Percentiles rank a stretch among this genome's conserved stretches.
Evolutionary conservation across 345 rosid genomes (phyloP).

Genomic region (Eucalyptus curtisii): DNA sequence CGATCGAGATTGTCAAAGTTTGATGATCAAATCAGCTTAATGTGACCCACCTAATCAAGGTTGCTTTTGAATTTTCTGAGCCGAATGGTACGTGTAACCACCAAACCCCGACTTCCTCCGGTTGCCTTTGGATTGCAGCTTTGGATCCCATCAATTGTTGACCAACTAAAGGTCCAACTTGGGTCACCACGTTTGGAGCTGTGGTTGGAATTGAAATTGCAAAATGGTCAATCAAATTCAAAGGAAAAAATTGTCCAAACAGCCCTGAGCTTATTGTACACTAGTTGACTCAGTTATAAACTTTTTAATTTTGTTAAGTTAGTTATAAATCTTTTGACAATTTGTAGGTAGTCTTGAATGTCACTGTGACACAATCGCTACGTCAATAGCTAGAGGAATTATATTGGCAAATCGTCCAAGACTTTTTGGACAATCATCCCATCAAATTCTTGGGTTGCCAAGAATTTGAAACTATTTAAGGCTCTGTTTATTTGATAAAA

Average conservation of each 20-base stretch:
- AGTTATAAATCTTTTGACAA: not conserved
- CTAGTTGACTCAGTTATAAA: rapidly evolving
- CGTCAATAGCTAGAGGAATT: rapidly evolving
- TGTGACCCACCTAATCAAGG: not conserved
- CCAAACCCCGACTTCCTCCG: not conserved
- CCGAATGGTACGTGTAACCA: not conserved
- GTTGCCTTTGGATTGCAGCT: not conserved
- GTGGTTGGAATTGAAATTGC: not conserved
- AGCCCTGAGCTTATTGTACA: rapidly evolving
- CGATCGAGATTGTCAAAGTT: not conserved
- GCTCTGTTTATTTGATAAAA: too few species aligned
- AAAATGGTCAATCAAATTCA: not conserved
- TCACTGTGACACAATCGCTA: rapidly evolving
- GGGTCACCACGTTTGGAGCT: not conserved
- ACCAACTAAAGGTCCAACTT: not conserved
- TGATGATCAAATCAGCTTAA: not conserved
- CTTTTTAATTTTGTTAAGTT: not conserved
- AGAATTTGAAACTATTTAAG: not conserved
- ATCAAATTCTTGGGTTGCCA: not conserved
- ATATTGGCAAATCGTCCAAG: rapidly evolving
- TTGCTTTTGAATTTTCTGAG: not conserved
- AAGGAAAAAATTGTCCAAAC: not conserved
- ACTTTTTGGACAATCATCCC: not conserved
- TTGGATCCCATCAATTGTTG: not conserved
- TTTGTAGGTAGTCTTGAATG: rapidly evolving